Percentiles rank a stretch among this genome's conserved stretches.
phyloP scores from a whole-genome alignment of 306 rosid genomes.

The apple (Malus domestica) region DNA sequence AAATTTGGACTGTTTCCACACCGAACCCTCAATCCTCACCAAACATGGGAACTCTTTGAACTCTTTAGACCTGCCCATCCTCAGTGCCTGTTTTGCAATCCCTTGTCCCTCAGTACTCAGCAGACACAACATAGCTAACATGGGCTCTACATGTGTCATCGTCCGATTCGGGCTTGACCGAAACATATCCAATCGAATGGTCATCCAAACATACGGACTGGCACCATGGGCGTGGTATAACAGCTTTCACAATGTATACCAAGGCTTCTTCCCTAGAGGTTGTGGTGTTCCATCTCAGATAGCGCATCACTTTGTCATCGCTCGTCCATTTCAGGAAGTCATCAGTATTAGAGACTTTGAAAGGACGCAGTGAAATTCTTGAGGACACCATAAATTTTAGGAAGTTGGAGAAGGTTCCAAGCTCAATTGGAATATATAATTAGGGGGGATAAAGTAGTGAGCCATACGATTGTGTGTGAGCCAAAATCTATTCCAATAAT shows the following conservation, averaged over 20 bases:
- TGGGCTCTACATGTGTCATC: conserved; percentile 33
- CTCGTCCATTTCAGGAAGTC: conserved; percentile 31
- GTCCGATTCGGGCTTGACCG: conserved; percentile 20
- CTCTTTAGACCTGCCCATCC: conserved; percentile 18
- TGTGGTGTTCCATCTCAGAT: conserved; percentile 27
- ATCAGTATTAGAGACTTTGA: conserved; percentile 26
- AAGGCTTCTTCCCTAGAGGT: conserved; percentile 36
- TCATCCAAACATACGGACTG: conserved; percentile 26
- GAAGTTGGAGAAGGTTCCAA: not conserved
- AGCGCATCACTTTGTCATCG: conserved; percentile 29
- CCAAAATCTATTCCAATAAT: not conserved
- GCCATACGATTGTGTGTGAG: not conserved
- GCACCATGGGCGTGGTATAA: conserved; percentile 50
- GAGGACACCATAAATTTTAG: conserved; percentile 1
- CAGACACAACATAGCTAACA: conserved; percentile 37
- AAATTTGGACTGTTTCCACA: not conserved
- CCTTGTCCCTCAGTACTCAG: conserved; percentile 51
- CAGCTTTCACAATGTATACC: conserved; percentile 26
- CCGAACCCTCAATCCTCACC: conserved; percentile 46
- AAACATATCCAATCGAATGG: conserved; percentile 25
- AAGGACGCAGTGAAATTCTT: conserved; percentile 23
- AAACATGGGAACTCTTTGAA: conserved; percentile 29
- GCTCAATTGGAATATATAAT: not conserved
- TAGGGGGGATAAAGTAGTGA: not conserved
- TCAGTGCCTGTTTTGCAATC: conserved; percentile 33